phyloP scores from a whole-genome alignment of 495 filamentous ascomycete genomes.

The Aspergillus mulundensis region DNA sequence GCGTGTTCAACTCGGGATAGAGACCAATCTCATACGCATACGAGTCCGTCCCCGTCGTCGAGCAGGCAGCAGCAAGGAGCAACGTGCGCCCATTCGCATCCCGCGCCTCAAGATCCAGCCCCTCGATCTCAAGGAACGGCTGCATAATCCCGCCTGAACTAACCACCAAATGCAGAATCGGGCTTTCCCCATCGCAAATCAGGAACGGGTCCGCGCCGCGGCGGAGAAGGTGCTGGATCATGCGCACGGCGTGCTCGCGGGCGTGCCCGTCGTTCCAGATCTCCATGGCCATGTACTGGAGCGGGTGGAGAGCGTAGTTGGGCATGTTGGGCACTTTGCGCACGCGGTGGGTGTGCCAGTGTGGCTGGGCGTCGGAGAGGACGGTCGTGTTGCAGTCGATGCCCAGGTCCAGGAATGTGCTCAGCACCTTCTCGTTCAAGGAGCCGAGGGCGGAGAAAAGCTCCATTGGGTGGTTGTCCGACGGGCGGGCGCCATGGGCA shows the following conservation, averaged over 20 bases:
- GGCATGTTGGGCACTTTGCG: background rate
- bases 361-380: constrained; percentile 9
- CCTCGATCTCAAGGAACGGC: constrained; percentile 14
- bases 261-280: constrained; percentile 19
- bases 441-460: constrained; percentile 13
- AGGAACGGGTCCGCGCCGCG: constrained; percentile 19
- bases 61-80: constrained; percentile 21
- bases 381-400: constrained; percentile 16
- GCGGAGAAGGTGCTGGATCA: constrained; percentile 11
- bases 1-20: background rate
- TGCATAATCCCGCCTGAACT: constrained; percentile 16
- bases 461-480: constrained; percentile 19
- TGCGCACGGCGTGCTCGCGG: constrained; percentile 12
- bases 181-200: background rate
- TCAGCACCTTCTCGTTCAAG: constrained; percentile 12
- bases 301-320: constrained; percentile 6
- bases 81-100: constrained; percentile 19
- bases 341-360: constrained; percentile 18
- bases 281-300: constrained; percentile 19
- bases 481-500: constrained; percentile 17
- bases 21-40: constrained; percentile 10
- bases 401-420: constrained; percentile 11
- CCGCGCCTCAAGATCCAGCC: constrained; percentile 15
- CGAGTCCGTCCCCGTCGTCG: constrained; percentile 5
- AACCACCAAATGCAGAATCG: constrained; percentile 21